These are phyloP conservation scores for Calonectria hongkongensis DNA, from an alignment of 2,329 filamentous ascomycete species.

Conservation along the genomic window DNA sequence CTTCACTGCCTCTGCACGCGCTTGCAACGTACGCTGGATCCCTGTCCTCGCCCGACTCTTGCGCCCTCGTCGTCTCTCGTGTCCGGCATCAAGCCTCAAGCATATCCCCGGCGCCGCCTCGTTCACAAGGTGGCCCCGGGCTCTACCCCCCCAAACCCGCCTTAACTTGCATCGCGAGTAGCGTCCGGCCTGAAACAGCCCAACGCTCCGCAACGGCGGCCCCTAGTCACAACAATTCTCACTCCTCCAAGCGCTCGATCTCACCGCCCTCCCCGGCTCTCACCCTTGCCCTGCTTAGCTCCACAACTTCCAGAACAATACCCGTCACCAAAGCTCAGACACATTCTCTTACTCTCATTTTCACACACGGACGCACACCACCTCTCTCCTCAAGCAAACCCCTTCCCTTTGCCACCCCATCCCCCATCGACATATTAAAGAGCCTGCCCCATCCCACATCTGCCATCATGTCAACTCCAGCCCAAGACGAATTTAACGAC, in stretches of 20 bases:
- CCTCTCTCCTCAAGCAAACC: conserved; percentile 19
- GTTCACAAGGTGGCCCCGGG: conserved; percentile 48
- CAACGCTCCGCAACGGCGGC: conserved; percentile 47
- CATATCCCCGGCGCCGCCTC: conserved; percentile 36
- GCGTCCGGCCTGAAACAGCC: conserved; percentile 52
- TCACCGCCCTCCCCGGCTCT: conserved; percentile 52
- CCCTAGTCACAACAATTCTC: conserved; percentile 45
- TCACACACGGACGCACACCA: conserved; percentile 27
- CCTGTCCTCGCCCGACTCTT: conserved; percentile 52
- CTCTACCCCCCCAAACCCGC: conserved; percentile 35
- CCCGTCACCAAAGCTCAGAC: conserved; percentile 52
- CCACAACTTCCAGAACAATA: conserved; percentile 60
- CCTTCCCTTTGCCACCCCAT: conserved; percentile 40
- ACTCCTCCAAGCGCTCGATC: conserved; percentile 51
- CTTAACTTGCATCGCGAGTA: conserved; percentile 33
- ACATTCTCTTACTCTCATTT: conserved; percentile 41
- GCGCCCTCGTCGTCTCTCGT: conserved; percentile 46
- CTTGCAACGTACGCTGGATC: conserved; percentile 49
- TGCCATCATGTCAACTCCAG: conserved; percentile 74
- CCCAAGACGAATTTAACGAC: conserved; percentile 80
- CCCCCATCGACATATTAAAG: conserved; percentile 53
- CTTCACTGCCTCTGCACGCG: conserved; percentile 37
- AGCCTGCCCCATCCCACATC: conserved; percentile 39
- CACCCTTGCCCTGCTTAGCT: conserved; percentile 49
- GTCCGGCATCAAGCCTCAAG: conserved; percentile 31